Percentiles rank a stretch among this genome's conserved stretches.
Conservation (phyloP, 176 grass and related monocot genomes). For the Oryza glaberrima region DNA sequence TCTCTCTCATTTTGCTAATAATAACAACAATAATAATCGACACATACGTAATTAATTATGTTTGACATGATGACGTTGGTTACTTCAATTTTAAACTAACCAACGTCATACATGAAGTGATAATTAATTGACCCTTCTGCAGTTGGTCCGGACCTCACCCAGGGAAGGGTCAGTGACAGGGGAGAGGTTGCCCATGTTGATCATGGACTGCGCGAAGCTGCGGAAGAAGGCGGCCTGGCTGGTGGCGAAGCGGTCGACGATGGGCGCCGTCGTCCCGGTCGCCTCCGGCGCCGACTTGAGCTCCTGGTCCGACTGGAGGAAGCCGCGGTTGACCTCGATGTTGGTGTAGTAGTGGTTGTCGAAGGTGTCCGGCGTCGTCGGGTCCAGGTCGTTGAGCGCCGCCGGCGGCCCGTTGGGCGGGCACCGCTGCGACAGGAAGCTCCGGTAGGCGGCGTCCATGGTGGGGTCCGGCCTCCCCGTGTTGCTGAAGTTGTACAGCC, state of each 20-base stretch:
- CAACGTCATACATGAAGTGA: no score
- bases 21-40: no score
- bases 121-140: constrained; percentile 36
- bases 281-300: constrained; percentile 49
- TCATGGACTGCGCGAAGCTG: constrained; percentile 56
- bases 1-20: neutral
- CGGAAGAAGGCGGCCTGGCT: constrained; percentile 61
- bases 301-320: constrained; percentile 64
- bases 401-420: neutral
- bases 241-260: constrained; percentile 54
- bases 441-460: constrained; percentile 13
- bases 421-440: constrained; percentile 38
- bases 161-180: constrained; percentile 35
- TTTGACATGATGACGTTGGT: no score
- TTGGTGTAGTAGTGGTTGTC: constrained; percentile 75
- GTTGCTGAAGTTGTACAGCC: constrained; percentile 68
- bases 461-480: constrained; percentile 55
- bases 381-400: constrained; percentile 54
- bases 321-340: constrained; percentile 38
- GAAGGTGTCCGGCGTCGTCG: constrained; percentile 51
- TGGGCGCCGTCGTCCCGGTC: constrained; percentile 10
- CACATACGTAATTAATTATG: no score
- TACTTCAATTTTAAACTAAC: no score
- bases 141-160: constrained; percentile 53
- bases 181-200: constrained; percentile 65